Conservation (phyloP, 805 yeast species). For the Cyberlindnera maritima region DNA sequence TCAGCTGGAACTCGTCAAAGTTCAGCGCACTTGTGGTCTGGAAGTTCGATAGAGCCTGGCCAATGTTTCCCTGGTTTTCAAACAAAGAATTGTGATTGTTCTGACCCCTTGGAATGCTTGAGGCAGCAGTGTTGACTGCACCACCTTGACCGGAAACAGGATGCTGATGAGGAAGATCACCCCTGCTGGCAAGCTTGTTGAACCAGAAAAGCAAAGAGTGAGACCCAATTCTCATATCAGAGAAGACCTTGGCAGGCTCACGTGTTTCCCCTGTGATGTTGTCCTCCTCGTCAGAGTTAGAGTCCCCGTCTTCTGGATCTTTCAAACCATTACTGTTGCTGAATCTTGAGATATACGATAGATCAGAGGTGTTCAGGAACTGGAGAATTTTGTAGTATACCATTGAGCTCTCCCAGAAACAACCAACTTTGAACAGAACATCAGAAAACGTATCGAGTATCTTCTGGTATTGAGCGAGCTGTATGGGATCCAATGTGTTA, state of each 20-base stretch:
- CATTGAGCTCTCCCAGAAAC: constrained; percentile 29
- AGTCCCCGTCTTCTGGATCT: constrained; percentile 22
- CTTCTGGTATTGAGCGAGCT: constrained; percentile 11
- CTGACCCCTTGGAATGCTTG: background rate
- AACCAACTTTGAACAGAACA: constrained; percentile 24
- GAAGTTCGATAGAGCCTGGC: constrained; percentile 9
- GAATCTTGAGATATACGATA: constrained; percentile 18
- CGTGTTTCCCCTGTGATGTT: constrained; percentile 24
- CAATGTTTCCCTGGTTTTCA: background rate
- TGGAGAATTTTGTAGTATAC: constrained; percentile 29
- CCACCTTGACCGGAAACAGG: background rate
- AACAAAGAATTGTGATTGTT: background rate
- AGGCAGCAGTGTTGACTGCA: constrained; percentile 8
- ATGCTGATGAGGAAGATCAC: background rate
- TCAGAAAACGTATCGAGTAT: constrained; percentile 17
- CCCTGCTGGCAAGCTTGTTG: constrained; percentile 24
- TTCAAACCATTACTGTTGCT: constrained; percentile 4
- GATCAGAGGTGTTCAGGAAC: constrained; percentile 25
- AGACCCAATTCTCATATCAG: constrained; percentile 33
- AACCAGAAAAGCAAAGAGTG: constrained; percentile 31
- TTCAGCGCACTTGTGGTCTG: constrained; percentile 19
- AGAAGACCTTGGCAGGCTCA: constrained; percentile 36
- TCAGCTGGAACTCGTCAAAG: constrained; percentile 25
- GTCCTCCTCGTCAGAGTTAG: constrained; percentile 25
- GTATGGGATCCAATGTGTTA: constrained; percentile 7